Base-by-base conservation (phyloP, 202 grass and related monocot genomes). In the Brachypodium distachyon region DNA sequence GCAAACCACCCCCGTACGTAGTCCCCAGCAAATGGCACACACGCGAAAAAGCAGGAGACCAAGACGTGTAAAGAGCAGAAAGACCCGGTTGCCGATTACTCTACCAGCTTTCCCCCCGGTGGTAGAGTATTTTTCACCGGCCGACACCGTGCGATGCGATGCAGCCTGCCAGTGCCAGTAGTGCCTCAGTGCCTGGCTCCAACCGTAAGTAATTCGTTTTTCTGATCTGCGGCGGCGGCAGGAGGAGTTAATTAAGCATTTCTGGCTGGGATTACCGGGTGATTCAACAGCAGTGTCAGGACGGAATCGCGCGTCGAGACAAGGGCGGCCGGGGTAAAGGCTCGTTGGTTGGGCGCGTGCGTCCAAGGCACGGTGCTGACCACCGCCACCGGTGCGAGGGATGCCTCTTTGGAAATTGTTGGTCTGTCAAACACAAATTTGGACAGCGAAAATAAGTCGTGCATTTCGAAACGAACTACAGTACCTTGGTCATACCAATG, bases 301-400 rank as follows among this genome's bases (percentile, higher is more conserved):
- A 43, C 27, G 52, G 54, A 51, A 82, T 18, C 46, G 57, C 57
- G 44, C 57, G 57, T 52, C 32, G 56, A 62, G 78, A 81, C 43
- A 52, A 34, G 40, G 12, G 44, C 27, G 3, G 9, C 1, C 9
- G n/a, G n/a, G n/a, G n/a, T n/a, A n/a, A n/a, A n/a, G n/a, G n/a
- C n/a, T n/a, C n/a, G n/a, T n/a, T n/a, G 17, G n/a, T 29, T 0
- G 5, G 9, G n/a, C 67, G 33, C 17, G 10, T 49, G 46, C 79
- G 69, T 82, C 4, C 47, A 25, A 22, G 70, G 28, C 80, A 83
- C 71, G 71, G 71, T 38, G 39, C 60, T 58, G 61, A 82, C 59
- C 25, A n/a, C n/a, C n/a, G n/a, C n/a, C n/a, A n/a, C n/a, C n/a
- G n/a, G n/a, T n/a, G n/a, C n/a, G n/a, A n/a, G n/a, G n/a, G n/a